Percentiles rank a stretch among this genome's conserved stretches.
Conservation (phyloP, 495 filamentous ascomycete species). For the Cladorrhinum samala region DNA sequence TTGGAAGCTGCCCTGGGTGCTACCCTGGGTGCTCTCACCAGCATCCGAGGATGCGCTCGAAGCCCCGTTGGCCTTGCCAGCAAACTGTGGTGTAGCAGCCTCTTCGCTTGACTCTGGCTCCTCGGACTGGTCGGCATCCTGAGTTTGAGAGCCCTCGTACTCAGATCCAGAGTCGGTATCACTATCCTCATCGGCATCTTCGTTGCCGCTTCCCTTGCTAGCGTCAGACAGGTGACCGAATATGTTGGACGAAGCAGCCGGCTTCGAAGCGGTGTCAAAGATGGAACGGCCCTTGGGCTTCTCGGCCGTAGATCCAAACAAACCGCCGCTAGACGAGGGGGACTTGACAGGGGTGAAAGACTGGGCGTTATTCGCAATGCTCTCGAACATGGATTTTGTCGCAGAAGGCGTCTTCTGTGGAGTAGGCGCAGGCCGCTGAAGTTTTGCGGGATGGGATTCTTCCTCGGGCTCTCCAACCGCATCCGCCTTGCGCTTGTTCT, state of each 20-base stretch:
- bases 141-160: conserved; percentile 33
- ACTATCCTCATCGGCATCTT: conserved; percentile 40
- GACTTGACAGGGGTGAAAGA: conserved; percentile 17
- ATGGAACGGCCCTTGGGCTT: conserved; percentile 18
- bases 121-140: conserved; percentile 26
- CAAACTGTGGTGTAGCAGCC: conserved; percentile 30
- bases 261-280: conserved; percentile 21
- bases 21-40: conserved; percentile 30
- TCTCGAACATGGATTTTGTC: conserved; percentile 42
- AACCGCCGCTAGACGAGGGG: conserved; percentile 23
- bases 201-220: conserved; percentile 41
- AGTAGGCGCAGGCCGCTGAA: conserved; percentile 44
- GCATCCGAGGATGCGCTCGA: conserved; percentile 30
- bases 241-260: conserved; percentile 42
- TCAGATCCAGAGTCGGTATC: conserved; percentile 41
- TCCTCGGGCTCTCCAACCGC: conserved; percentile 32
- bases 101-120: conserved; percentile 29
- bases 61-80: conserved; percentile 18
- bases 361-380: conserved; percentile 33
- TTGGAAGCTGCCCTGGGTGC: conserved; percentile 11
- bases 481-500: conserved; percentile 42
- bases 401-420: conserved; percentile 37
- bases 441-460: conserved; percentile 52
- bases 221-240: conserved; percentile 57
- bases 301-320: conserved; percentile 19